Percentiles rank a stretch among this genome's conserved stretches.
Conservation (phyloP, 192 early-diverging fungal species). For the Coemansia sp. region DNA sequence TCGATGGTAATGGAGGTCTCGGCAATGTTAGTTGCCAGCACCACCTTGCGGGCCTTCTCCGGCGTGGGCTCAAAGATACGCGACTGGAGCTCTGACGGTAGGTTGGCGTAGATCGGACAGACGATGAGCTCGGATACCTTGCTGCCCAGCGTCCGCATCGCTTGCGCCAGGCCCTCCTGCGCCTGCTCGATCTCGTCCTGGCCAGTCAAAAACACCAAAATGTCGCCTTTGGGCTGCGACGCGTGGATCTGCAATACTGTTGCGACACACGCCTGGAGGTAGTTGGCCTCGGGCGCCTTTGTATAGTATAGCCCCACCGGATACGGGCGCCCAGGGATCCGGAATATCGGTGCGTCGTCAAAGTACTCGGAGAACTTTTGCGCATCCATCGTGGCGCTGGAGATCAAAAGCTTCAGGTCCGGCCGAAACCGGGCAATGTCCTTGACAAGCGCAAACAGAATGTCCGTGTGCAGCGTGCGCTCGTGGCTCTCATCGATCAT, state of each 20-base stretch:
- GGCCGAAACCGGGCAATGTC: constrained; percentile 91
- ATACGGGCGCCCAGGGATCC: constrained; percentile 89
- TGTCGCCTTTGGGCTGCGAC: constrained; percentile 81
- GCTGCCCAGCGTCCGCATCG: constrained; percentile 74
- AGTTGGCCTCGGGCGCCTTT: constrained; percentile 95
- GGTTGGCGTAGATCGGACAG: constrained; percentile 92
- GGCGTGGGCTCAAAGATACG: constrained; percentile 98
- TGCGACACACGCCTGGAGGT: constrained; percentile 85
- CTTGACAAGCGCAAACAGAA: constrained; percentile 94
- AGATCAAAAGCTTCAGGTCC: constrained; percentile 90
- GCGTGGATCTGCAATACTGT: constrained; percentile 94
- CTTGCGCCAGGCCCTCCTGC: constrained; percentile 70
- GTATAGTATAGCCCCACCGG: constrained; percentile 95
- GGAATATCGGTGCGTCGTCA: constrained; percentile 88
- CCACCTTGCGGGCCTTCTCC: constrained; percentile 86
- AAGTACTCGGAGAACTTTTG: constrained; percentile 95
- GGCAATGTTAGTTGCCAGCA: constrained; percentile 98
- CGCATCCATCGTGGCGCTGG: constrained; percentile 97
- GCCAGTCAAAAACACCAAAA: constrained; percentile 93
- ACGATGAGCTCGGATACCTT: constrained; percentile 87
- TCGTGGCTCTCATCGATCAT: constrained; percentile 99
- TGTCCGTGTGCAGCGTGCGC: constrained; percentile 91
- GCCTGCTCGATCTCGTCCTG: constrained; percentile 98
- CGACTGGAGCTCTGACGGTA: constrained; percentile 93
- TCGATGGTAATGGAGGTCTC: constrained; percentile 98